phyloP scores from a whole-genome alignment of 345 rosid genomes.

The Gossypium ekmanianum region DNA sequence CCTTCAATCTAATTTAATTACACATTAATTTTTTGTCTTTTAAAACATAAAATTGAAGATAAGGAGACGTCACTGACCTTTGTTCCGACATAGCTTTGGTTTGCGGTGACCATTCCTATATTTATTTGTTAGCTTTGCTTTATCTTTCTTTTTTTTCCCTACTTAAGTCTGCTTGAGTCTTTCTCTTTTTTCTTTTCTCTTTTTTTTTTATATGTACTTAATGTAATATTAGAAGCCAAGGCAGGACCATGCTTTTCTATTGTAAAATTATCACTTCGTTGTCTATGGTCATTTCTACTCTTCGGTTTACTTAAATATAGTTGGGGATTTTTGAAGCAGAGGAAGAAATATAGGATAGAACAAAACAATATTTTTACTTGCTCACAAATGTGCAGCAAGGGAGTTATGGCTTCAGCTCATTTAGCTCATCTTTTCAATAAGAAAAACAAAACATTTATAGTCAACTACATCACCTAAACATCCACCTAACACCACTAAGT shows the following conservation, averaged over 20 bases:
- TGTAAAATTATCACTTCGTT: not conserved
- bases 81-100: conserved; percentile 4
- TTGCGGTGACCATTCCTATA: not conserved
- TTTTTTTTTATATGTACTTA: not conserved
- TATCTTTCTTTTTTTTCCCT: not conserved
- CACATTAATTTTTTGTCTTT: not conserved
- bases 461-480: no score
- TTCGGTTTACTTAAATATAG: not conserved
- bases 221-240: not conserved
- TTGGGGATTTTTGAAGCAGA: no score
- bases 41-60: conserved; percentile 33
- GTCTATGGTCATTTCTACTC: not conserved
- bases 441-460: no score
- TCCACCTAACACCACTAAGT: no score
- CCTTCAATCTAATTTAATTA: not conserved
- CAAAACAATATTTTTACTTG: no score
- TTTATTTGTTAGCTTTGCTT: not conserved
- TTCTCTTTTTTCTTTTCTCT: no score
- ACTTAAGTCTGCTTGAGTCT: not conserved
- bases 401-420: no score
- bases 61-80: conserved; percentile 28
- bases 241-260: not conserved
- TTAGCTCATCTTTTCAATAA: no score
- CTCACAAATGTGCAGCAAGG: no score
- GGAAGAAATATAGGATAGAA: no score